These are phyloP conservation scores for Peronospora destructor DNA, from an alignment of 352 stramenopile genomes.

Conservation along the genomic window DNA sequence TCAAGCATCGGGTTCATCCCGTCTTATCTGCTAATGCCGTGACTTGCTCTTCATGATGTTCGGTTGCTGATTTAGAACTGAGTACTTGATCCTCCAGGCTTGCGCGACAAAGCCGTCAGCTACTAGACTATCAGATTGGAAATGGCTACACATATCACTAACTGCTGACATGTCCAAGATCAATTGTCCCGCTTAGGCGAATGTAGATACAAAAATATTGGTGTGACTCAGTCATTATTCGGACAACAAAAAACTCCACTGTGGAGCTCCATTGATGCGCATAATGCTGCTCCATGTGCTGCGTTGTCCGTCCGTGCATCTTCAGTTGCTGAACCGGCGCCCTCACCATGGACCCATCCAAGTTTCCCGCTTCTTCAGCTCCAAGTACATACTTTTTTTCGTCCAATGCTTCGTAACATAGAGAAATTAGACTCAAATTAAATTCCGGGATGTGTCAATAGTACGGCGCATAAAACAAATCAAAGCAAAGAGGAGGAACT, in stretches of 20 bases:
- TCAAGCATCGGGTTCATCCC: no score
- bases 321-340: constrained; percentile 7
- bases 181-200: neutral
- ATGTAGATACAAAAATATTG: neutral
- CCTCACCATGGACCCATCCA: constrained; percentile 8
- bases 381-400: constrained; percentile 21
- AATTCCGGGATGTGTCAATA: constrained; percentile 10
- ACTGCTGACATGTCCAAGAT: constrained; percentile 3
- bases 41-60: no score
- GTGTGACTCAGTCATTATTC: constrained; percentile 2
- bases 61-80: no score
- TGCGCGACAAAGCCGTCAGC: no score
- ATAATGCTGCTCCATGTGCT: constrained; percentile 28
- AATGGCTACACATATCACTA: no score
- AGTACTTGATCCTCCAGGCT: no score
- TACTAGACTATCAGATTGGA: no score
- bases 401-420: neutral
- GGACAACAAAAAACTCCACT: constrained; percentile 1
- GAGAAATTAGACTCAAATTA: neutral
- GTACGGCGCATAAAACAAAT: constrained; percentile 16
- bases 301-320: constrained; percentile 21
- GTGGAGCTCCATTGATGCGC: constrained; percentile 12
- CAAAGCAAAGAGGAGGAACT: constrained; percentile 32
- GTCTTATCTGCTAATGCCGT: no score
- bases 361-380: constrained; percentile 31